These are phyloP conservation scores for Colletotrichum eleusines DNA, from an alignment of 2,329 filamentous ascomycete genomes.

Conservation along the genomic window DNA sequence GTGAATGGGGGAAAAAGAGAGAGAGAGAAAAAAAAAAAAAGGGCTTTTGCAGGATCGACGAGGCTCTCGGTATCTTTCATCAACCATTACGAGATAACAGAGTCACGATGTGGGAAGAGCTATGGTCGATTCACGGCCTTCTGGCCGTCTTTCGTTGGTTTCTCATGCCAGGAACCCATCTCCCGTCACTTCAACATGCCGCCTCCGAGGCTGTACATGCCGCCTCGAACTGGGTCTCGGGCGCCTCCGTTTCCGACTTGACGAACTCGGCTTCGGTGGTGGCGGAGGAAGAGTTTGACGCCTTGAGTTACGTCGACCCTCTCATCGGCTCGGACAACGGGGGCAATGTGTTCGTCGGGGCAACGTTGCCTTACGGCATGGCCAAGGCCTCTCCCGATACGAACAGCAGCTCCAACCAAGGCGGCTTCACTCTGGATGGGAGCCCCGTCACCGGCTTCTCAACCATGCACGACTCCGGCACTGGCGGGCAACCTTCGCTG, in stretches of 20 bases:
- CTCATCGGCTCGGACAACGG: conserved; percentile 58
- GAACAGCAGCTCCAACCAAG: conserved; percentile 64
- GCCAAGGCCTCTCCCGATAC: conserved; percentile 70
- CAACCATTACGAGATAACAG: not conserved
- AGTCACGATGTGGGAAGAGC: conserved; percentile 34
- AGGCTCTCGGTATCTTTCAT: not conserved
- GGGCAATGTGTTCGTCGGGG: conserved; percentile 59
- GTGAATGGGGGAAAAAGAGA: not conserved
- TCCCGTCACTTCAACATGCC: conserved; percentile 27
- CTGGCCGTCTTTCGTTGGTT: conserved; percentile 36
- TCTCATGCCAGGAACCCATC: conserved; percentile 35
- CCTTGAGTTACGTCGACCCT: conserved; percentile 50
- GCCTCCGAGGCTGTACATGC: conserved; percentile 23
- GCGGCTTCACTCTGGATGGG: conserved; percentile 67
- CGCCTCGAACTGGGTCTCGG: conserved; percentile 25
- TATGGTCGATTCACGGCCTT: conserved; percentile 38
- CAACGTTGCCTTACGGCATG: conserved; percentile 61
- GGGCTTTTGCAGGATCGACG: not conserved
- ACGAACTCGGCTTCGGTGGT: conserved; percentile 21
- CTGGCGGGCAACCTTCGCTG: conserved; percentile 70
- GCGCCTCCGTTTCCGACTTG: conserved; percentile 19
- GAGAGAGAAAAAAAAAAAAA: too few relatives aligned
- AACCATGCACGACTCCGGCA: conserved; percentile 70
- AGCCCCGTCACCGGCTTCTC: conserved; percentile 66
- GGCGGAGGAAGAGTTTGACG: conserved; percentile 46